Evolutionary conservation across 2,329 filamentous ascomycete genomes (phyloP).

Genomic region (Phaeoacremonium minimum): DNA sequence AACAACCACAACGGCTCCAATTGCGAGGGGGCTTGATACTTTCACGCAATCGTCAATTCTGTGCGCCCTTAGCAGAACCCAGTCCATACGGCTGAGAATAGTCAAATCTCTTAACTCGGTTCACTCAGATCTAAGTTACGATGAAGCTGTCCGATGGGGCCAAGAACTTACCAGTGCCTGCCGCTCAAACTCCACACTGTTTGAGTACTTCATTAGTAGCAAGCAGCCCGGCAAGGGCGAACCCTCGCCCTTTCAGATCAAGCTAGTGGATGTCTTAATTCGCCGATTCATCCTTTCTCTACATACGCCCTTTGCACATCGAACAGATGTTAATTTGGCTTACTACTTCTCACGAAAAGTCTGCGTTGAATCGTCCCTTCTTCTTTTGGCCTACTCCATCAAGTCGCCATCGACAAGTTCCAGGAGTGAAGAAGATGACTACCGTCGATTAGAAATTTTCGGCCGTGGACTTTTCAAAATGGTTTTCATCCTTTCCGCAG

Average conservation of each 20-base stretch:
- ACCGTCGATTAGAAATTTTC: not conserved
- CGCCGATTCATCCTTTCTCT: constrained; percentile 15
- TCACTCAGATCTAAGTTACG: constrained; percentile 10
- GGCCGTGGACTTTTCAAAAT: not conserved
- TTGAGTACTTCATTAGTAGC: constrained; percentile 1
- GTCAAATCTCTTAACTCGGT: constrained; percentile 12
- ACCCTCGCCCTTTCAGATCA: constrained; percentile 5
- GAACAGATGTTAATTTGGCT: constrained; percentile 8
- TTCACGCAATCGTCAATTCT: not conserved
- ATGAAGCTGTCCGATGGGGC: constrained; percentile 13
- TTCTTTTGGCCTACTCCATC: not conserved
- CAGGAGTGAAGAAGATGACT: not conserved
- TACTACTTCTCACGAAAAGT: constrained; percentile 13
- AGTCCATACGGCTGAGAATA: constrained; percentile 10
- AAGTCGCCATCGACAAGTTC: not conserved
- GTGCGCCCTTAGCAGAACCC: constrained; percentile 4
- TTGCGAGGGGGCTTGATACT: not conserved
- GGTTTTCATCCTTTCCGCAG: not conserved
- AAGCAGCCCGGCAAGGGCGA: not conserved
- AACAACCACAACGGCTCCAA: not conserved
- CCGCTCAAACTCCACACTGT: constrained; percentile 5
- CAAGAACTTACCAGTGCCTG: constrained; percentile 10
- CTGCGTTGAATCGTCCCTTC: not conserved
- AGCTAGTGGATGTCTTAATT: constrained; percentile 12
- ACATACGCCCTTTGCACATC: constrained; percentile 14